Evolutionary conservation across 345 rosid species (phyloP).

Genomic region (Citrus cavaleriei): DNA sequence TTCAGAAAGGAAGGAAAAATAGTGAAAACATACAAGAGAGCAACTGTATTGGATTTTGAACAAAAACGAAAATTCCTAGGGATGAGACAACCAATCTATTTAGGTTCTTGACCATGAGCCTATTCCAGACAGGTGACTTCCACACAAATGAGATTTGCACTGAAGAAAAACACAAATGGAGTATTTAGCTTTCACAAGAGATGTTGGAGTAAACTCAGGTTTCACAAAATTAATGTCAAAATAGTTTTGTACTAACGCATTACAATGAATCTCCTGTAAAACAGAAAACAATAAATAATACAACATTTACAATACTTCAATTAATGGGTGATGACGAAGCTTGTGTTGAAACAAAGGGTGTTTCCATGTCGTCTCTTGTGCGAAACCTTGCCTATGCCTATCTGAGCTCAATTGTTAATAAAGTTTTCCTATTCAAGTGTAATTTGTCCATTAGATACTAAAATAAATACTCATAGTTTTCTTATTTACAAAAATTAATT

Average conservation of each 20-base stretch:
- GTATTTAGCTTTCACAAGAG: neutral
- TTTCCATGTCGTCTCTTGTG: too few species aligned
- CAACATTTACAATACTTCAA: neutral
- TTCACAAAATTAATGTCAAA: neutral
- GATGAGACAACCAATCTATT: neutral
- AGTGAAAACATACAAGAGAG: neutral
- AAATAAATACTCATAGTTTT: too few species aligned
- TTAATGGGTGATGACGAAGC: too few species aligned
- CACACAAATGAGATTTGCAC: neutral
- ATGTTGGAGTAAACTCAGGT: neutral
- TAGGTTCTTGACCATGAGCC: neutral
- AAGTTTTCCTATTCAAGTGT: too few species aligned
- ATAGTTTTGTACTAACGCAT: neutral
- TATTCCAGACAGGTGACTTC: neutral
- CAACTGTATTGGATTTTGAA: neutral
- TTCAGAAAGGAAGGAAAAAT: neutral
- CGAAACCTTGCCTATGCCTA: too few species aligned
- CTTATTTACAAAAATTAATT: too few species aligned
- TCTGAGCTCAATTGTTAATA: too few species aligned
- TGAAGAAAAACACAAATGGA: neutral
- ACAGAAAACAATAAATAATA: neutral
- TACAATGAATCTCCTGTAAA: neutral
- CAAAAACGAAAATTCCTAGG: neutral
- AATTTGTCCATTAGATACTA: too few species aligned
- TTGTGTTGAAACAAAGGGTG: too few species aligned